A percentile compares a stretch with the other conserved stretches of the same genome.
Conservation (phyloP, 176 grass and related monocot species). For the Oryza glumipatula region DNA sequence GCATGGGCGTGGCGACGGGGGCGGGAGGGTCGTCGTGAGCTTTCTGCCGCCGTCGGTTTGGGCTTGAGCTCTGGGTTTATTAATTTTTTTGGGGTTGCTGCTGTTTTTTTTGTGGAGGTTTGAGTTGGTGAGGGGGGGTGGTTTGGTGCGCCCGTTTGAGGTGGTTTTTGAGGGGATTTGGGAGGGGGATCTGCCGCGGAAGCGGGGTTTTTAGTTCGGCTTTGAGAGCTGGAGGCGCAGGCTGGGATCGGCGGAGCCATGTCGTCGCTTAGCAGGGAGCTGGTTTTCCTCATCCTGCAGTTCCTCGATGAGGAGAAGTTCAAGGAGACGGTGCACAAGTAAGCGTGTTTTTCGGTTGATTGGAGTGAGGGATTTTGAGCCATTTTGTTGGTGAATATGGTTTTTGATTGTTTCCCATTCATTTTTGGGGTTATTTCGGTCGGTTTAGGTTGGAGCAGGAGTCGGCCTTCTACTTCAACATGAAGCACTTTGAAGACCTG, state of each 20-base stretch:
- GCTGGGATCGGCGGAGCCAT: slow-evolving; percentile 77
- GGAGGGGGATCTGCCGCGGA: slow-evolving; percentile 58
- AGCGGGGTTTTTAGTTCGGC: slow-evolving; percentile 51
- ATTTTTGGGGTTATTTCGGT: not conserved
- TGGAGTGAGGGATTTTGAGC: not conserved
- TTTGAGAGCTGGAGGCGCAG: slow-evolving; percentile 80
- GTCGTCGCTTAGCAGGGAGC: slow-evolving; percentile 93
- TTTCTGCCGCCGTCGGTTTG: slow-evolving; percentile 1
- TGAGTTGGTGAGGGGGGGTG: not conserved
- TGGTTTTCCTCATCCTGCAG: slow-evolving; percentile 93
- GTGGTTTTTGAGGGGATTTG: slow-evolving; percentile 38
- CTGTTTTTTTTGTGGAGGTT: not conserved
- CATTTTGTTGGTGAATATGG: slow-evolving; percentile 17
- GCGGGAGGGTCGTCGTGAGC: slow-evolving; percentile 11
- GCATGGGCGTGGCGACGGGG: slow-evolving; percentile 15
- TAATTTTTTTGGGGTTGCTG: not conserved
- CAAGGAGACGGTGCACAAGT: slow-evolving; percentile 90
- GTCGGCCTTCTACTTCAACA: slow-evolving; percentile 99
- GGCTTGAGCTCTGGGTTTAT: not conserved
- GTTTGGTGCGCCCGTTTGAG: not conserved
- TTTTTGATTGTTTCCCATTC: not conserved
- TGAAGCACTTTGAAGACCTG: slow-evolving; percentile 98
- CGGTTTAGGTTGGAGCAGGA: slow-evolving; percentile 86
- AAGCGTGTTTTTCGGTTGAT: slow-evolving; percentile 22
- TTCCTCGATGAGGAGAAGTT: slow-evolving; percentile 96